A percentile compares a stretch with the other conserved stretches of the same genome.
Conservation (phyloP, 805 yeast genomes). For the Cyberlindnera samutprakarnensis region DNA sequence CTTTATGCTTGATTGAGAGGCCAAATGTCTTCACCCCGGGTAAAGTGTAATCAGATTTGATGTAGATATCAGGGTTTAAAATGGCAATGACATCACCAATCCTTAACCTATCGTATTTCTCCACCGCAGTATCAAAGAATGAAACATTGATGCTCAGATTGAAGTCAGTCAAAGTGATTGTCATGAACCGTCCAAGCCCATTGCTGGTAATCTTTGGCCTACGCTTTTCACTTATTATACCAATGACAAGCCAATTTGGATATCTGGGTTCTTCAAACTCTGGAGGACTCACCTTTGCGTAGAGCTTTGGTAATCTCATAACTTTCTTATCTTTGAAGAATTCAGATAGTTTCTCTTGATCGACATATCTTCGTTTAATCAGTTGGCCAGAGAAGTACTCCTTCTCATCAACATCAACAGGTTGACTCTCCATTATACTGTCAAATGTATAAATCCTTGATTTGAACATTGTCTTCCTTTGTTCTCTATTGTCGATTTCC, state of each 20-base stretch:
- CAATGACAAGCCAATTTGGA: slow-evolving; percentile 76
- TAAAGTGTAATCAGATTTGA: slow-evolving; percentile 15
- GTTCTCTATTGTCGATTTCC: slow-evolving; percentile 15
- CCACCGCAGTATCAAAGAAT: slow-evolving; percentile 60
- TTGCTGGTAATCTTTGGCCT: slow-evolving; percentile 39
- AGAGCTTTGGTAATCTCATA: slow-evolving; percentile 48
- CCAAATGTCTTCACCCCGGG: slow-evolving; percentile 34
- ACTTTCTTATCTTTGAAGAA: slow-evolving; percentile 44
- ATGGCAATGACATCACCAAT: slow-evolving; percentile 71
- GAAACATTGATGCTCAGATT: slow-evolving; percentile 49
- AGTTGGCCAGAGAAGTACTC: slow-evolving; percentile 39
- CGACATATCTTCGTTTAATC: slow-evolving; percentile 40
- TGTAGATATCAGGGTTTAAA: slow-evolving; percentile 61
- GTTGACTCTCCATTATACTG: slow-evolving; percentile 18
- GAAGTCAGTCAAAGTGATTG: slow-evolving; percentile 62
- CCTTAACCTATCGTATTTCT: slow-evolving; percentile 63
- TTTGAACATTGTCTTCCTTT: slow-evolving; percentile 22
- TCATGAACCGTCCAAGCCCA: slow-evolving; percentile 43
- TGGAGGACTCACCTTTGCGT: slow-evolving; percentile 65
- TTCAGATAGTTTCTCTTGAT: slow-evolving; percentile 25
- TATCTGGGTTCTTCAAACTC: slow-evolving; percentile 59
- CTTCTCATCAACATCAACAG: slow-evolving; percentile 31
- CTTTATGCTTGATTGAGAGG: slow-evolving; percentile 43
- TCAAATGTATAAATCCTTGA: slow-evolving; percentile 35
- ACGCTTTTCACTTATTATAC: slow-evolving; percentile 54